These are phyloP conservation scores for Syncephalastrum sp. DNA, from an alignment of 371 early-diverging fungal species.

Conservation along the genomic window DNA sequence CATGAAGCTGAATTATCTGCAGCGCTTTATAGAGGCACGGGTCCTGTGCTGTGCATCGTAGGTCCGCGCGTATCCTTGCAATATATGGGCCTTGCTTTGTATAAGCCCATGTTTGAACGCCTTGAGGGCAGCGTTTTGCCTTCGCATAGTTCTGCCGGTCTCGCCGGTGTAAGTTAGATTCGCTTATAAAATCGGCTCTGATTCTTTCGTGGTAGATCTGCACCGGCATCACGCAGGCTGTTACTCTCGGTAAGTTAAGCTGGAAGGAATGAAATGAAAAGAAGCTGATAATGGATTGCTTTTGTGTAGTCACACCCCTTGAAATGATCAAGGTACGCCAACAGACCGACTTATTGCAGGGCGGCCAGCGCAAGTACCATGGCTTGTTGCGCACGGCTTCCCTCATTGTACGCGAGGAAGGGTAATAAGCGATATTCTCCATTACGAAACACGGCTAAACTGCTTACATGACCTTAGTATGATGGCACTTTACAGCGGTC, in stretches of 20 bases:
- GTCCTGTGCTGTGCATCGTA: slow-evolving; percentile 51
- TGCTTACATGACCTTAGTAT: slow-evolving; percentile 22
- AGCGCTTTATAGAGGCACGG: slow-evolving; percentile 52
- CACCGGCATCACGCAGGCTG: slow-evolving; percentile 54
- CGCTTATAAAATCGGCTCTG: neutral
- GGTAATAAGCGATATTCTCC: slow-evolving; percentile 19
- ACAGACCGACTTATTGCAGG: slow-evolving; percentile 44
- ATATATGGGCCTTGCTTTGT: slow-evolving; percentile 50
- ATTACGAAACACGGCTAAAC: neutral
- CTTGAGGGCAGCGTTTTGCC: slow-evolving; percentile 40
- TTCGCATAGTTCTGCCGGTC: slow-evolving; percentile 49
- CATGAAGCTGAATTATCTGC: neutral
- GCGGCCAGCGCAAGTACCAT: slow-evolving; percentile 37
- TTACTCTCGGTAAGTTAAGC: slow-evolving; percentile 35
- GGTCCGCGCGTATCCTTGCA: slow-evolving; percentile 51
- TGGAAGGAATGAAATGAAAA: slow-evolving; percentile 1
- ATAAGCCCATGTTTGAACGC: slow-evolving; percentile 52
- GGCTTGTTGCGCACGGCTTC: slow-evolving; percentile 44
- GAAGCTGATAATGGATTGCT: neutral
- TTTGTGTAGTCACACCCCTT: slow-evolving; percentile 43
- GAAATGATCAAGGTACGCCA: slow-evolving; percentile 57
- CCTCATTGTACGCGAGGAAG: slow-evolving; percentile 42
- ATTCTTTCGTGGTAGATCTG: slow-evolving; percentile 27
- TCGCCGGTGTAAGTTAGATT: slow-evolving; percentile 44
- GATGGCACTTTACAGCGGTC: slow-evolving; percentile 45